These are phyloP conservation scores for Nitzschia palea DNA, from an alignment of 108 stramenopile species.

Conservation along the genomic window DNA sequence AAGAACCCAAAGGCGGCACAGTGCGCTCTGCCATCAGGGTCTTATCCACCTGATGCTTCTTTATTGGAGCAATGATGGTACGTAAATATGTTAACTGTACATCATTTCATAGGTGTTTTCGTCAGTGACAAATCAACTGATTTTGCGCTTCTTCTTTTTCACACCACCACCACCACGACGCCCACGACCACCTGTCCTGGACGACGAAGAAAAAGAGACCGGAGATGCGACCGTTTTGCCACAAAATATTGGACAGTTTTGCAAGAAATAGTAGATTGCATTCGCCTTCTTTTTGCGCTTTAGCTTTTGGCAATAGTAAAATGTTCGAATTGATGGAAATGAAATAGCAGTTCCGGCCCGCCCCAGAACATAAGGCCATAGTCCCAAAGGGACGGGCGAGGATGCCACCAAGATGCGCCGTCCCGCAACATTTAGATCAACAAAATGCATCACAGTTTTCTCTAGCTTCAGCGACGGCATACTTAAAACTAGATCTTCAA, in stretches of 20 bases:
- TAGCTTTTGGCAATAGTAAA: not conserved
- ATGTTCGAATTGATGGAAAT: not conserved
- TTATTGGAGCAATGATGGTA: too few species aligned
- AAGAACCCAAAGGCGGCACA: too few species aligned
- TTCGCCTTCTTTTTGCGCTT: not conserved
- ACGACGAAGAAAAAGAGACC: too few species aligned
- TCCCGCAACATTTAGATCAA: conserved; percentile 3
- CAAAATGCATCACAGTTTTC: not conserved
- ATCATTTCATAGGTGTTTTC: too few species aligned
- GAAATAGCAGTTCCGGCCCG: conserved; percentile 3
- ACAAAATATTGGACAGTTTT: conserved; percentile 1
- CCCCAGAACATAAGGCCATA: conserved; percentile 11
- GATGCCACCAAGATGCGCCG: not conserved
- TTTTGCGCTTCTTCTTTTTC: too few species aligned
- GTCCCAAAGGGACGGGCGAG: not conserved
- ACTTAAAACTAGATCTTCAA: conserved; percentile 17
- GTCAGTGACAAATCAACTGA: not conserved
- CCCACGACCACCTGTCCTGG: too few species aligned
- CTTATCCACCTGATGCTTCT: too few species aligned
- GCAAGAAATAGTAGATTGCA: conserved; percentile 1
- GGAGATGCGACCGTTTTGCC: too few species aligned
- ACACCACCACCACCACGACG: too few species aligned
- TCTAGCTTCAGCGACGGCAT: not conserved
- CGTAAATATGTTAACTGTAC: too few species aligned
- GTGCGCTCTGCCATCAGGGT: too few species aligned